Evolutionary conservation across 352 stramenopile species (phyloP).

Genomic region (Globisporangium okanoganense): DNA sequence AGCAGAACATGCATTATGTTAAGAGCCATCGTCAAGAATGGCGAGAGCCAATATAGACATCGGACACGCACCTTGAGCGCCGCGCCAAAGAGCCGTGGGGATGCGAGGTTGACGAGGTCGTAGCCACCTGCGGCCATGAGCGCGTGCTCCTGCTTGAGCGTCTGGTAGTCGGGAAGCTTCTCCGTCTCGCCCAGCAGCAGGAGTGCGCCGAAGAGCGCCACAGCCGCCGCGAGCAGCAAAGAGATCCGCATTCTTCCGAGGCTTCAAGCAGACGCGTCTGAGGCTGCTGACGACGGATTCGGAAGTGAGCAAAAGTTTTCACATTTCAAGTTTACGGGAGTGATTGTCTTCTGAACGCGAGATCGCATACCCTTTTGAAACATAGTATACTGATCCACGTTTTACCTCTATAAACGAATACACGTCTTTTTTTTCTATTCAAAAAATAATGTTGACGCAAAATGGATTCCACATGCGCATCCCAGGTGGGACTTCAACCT

Average conservation of each 20-base stretch:
- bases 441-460: constrained; percentile 6
- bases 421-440: too few species aligned
- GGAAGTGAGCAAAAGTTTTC: background rate
- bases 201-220: constrained; percentile 40
- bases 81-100: constrained; percentile 44
- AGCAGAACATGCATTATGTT: background rate
- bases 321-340: too few species aligned
- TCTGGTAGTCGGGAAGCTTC: constrained; percentile 28
- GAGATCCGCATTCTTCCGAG: constrained; percentile 6
- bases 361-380: too few species aligned
- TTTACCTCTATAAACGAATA: too few species aligned
- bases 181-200: constrained; percentile 51
- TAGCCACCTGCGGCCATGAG: constrained; percentile 29
- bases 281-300: background rate
- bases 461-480: background rate
- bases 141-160: constrained; percentile 34
- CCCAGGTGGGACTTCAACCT: constrained; percentile 8
- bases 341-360: too few species aligned
- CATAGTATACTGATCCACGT: too few species aligned
- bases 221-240: constrained; percentile 28
- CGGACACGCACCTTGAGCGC: constrained; percentile 26
- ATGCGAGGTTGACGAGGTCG: constrained; percentile 44
- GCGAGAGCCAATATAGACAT: background rate
- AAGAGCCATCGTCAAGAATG: background rate
- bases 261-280: background rate